phyloP scores from a whole-genome alignment of 202 grass and related monocot genomes.

The Setaria viridis region DNA sequence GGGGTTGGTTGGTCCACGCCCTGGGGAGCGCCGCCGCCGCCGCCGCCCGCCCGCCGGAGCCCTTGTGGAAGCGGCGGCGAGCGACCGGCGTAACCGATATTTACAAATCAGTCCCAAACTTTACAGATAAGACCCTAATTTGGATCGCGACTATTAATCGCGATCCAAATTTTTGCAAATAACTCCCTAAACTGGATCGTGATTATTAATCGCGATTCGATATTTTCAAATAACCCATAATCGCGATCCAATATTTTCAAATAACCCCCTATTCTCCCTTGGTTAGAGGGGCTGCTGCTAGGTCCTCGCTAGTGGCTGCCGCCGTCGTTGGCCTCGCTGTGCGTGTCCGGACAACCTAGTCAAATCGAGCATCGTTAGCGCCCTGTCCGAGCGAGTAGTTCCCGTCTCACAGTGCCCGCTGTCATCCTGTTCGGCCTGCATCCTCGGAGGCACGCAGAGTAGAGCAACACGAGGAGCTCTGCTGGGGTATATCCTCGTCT shows the following conservation, averaged over 20 bases:
- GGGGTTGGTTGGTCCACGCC: neutral
- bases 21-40: neutral
- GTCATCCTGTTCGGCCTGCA: neutral
- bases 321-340: neutral
- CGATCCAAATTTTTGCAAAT: neutral
- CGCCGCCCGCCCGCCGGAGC: neutral
- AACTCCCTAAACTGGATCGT: neutral
- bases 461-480: neutral
- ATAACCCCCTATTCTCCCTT: too few relatives aligned
- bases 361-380: neutral
- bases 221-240: neutral
- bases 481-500: neutral
- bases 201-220: too few relatives aligned
- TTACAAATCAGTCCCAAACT: neutral
- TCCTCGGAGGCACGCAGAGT: neutral
- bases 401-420: neutral
- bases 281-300: neutral
- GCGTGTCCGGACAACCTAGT: neutral
- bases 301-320: neutral
- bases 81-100: too few relatives aligned
- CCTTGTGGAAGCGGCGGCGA: neutral
- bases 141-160: neutral
- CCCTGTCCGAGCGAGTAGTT: neutral
- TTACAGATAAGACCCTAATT: neutral
- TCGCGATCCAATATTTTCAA: too few relatives aligned